Conservation (phyloP, 2,329 filamentous ascomycete species). For the Ustilaginoidea virens region DNA sequence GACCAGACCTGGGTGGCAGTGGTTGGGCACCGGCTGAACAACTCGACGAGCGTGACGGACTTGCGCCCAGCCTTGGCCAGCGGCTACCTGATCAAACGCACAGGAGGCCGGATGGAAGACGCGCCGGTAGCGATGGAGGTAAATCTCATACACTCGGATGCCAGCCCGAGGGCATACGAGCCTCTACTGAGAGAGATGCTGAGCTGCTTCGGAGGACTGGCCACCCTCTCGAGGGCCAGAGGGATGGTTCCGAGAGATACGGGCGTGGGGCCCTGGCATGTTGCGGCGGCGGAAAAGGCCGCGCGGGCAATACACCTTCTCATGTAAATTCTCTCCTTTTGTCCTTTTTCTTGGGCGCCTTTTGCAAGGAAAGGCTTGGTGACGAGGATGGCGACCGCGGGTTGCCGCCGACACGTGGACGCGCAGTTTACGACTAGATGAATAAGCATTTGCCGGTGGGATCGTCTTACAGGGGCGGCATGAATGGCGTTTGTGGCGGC, state of each 20-base stretch:
- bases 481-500: too few relatives aligned
- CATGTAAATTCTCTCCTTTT: too few relatives aligned
- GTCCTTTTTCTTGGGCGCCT: too few relatives aligned
- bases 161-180: conserved; percentile 39
- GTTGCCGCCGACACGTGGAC: too few relatives aligned
- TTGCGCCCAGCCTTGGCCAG: conserved; percentile 42
- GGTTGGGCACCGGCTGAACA: conserved; percentile 49
- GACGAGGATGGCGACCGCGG: too few relatives aligned
- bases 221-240: conserved; percentile 51
- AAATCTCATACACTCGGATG: conserved; percentile 44
- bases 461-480: too few relatives aligned
- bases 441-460: too few relatives aligned
- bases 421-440: too few relatives aligned
- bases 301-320: conserved; percentile 48
- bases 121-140: conserved; percentile 46
- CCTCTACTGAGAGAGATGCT: conserved; percentile 55
- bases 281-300: conserved; percentile 55
- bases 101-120: conserved; percentile 39
- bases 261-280: conserved; percentile 62
- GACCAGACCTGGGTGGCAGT: conserved; percentile 68
- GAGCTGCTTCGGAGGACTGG: conserved; percentile 50
- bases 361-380: too few relatives aligned
- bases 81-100: conserved; percentile 51
- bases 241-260: conserved; percentile 42
- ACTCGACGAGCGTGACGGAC: conserved; percentile 38